phyloP scores from a whole-genome alignment of 2,329 filamentous ascomycete species.

The Cladosporium sphaerospermum region DNA sequence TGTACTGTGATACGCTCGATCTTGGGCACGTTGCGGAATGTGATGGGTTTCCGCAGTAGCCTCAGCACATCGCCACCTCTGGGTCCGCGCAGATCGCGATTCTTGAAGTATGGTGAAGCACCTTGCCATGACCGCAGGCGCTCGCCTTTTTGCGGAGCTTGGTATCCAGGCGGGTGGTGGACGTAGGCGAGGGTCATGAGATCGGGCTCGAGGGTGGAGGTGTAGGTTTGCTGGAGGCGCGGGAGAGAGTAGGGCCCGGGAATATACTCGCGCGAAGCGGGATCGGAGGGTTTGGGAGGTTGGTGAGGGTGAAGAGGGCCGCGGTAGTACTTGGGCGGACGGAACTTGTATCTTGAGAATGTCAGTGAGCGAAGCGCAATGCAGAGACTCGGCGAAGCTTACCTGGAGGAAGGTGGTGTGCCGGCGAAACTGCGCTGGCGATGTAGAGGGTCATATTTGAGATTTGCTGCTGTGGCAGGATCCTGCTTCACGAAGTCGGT shows the following conservation, averaged over 20 bases:
- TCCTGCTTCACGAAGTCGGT: constrained; percentile 38
- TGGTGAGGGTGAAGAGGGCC: constrained; percentile 90
- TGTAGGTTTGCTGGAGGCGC: constrained; percentile 82
- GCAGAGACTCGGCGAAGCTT: not conserved
- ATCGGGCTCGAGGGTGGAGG: constrained; percentile 78
- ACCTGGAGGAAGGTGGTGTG: constrained; percentile 50
- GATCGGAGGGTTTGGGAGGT: constrained; percentile 78
- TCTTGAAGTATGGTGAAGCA: constrained; percentile 89
- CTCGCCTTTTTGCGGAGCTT: constrained; percentile 50
- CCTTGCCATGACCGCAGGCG: constrained; percentile 81
- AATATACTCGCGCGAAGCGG: constrained; percentile 77
- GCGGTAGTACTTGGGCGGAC: constrained; percentile 88
- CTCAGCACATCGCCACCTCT: constrained; percentile 68
- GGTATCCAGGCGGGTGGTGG: constrained; percentile 74
- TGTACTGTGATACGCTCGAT: constrained; percentile 77
- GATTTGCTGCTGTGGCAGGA: constrained; percentile 1
- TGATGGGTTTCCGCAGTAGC: constrained; percentile 60
- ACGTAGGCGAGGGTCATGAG: constrained; percentile 83
- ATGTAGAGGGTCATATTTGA: constrained; percentile 25
- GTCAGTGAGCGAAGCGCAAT: constrained; percentile 12
- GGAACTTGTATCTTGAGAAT: constrained; percentile 70
- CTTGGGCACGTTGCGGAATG: constrained; percentile 78
- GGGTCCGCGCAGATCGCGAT: constrained; percentile 76
- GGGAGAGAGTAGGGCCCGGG: constrained; percentile 87
- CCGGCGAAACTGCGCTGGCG: constrained; percentile 38